These are phyloP conservation scores for Jatropha curcas DNA, from an alignment of 345 rosid genomes.

Conservation along the genomic window DNA sequence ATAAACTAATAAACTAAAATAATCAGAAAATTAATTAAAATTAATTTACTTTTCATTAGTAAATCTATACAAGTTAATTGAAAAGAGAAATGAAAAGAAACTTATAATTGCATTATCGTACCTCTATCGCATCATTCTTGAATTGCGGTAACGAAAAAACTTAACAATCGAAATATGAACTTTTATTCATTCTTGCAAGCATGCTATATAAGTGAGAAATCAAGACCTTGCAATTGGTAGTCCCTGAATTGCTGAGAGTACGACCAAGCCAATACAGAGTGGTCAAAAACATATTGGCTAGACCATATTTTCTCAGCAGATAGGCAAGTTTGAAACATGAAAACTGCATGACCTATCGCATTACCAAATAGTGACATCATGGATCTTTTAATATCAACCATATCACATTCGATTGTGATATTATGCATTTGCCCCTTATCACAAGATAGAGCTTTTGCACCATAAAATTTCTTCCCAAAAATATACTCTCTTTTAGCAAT, in stretches of 20 bases:
- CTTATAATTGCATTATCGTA: conserved; percentile 22
- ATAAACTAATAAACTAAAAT: too few species aligned
- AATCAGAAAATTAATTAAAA: too few species aligned
- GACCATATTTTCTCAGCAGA: conserved; percentile 43
- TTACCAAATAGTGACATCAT: conserved; percentile 87
- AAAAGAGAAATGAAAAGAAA: background rate
- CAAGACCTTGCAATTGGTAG: conserved; percentile 60
- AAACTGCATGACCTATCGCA: conserved; percentile 72
- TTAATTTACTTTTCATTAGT: too few species aligned
- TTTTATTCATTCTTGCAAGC: conserved; percentile 73
- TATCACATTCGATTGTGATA: conserved; percentile 77
- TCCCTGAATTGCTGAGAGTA: conserved; percentile 49
- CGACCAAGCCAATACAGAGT: conserved; percentile 39
- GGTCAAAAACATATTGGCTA: conserved; percentile 44
- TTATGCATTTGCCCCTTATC: conserved; percentile 69
- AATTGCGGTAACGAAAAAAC: conserved; percentile 16
- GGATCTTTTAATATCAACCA: conserved; percentile 57
- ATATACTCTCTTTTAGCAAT: conserved; percentile 76
- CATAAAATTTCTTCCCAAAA: conserved; percentile 76
- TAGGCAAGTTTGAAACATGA: conserved; percentile 79
- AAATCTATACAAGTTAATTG: background rate
- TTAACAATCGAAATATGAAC: conserved; percentile 14
- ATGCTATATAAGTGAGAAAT: conserved; percentile 60
- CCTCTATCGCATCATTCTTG: conserved; percentile 25
- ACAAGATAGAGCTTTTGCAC: conserved; percentile 67